Conservation (phyloP, 768 basidiomycete genomes). For the Suillus paluster region DNA sequence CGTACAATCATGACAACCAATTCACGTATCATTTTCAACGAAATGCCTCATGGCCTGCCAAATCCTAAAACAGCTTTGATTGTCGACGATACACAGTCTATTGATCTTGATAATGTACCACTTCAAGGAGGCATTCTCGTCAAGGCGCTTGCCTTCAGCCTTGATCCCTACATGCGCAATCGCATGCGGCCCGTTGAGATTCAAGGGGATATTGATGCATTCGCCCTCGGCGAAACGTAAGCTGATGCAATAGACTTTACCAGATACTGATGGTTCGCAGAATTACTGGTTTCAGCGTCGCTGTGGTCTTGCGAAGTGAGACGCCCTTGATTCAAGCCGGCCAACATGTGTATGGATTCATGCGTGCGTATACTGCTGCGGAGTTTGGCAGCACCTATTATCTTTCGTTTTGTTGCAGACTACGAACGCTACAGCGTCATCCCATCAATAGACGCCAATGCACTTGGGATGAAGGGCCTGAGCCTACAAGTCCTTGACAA, state of each 20-base stretch:
- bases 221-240: constrained; percentile 22
- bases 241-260: background rate
- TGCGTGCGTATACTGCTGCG: constrained; percentile 17
- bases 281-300: constrained; percentile 42
- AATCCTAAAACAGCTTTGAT: constrained; percentile 48
- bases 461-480: background rate
- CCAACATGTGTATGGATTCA: constrained; percentile 43
- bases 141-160: constrained; percentile 51
- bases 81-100: constrained; percentile 48
- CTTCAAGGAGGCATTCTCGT: constrained; percentile 52
- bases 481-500: constrained; percentile 25
- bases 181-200: constrained; percentile 39
- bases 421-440: constrained; percentile 11
- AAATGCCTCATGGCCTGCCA: constrained; percentile 44
- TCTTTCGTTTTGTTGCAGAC: background rate
- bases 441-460: constrained; percentile 14
- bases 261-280: constrained; percentile 17
- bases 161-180: constrained; percentile 50
- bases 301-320: constrained; percentile 51
- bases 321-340: constrained; percentile 37
- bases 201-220: constrained; percentile 18
- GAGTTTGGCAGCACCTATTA: background rate
- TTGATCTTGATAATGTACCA: constrained; percentile 52
- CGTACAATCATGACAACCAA: constrained; percentile 26
- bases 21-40: constrained; percentile 42